A percentile compares a stretch with the other conserved stretches of the same genome.
Conservation (phyloP, 2,329 filamentous ascomycete genomes). For the Cercospora brassicicola region DNA sequence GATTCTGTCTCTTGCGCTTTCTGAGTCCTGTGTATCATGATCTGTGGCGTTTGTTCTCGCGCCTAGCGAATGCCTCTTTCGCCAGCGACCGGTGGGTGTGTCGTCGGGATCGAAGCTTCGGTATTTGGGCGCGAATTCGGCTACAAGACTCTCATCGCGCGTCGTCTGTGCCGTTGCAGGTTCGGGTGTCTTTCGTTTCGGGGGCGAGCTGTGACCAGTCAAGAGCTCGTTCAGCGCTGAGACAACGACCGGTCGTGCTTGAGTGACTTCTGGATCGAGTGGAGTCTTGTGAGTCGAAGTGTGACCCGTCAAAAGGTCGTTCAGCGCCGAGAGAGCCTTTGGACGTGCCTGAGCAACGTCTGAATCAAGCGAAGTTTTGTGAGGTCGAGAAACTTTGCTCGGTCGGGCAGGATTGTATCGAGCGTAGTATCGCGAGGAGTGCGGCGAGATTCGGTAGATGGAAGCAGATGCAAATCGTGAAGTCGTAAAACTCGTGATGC, state of each 20-base stretch:
- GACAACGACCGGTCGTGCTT: not conserved
- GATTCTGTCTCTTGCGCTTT: not conserved
- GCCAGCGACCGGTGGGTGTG: constrained; percentile 18
- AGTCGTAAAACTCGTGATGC: constrained; percentile 26
- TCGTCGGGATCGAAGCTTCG: constrained; percentile 11
- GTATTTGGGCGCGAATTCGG: constrained; percentile 16
- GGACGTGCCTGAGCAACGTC: not conserved
- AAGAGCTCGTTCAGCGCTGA: constrained; percentile 15
- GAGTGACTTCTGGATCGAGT: not conserved
- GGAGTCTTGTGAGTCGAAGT: not conserved
- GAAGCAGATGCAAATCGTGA: constrained; percentile 14
- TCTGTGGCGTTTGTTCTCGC: not conserved
- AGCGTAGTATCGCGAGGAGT: not conserved
- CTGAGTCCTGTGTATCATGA: constrained; percentile 7
- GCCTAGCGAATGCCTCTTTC: constrained; percentile 5
- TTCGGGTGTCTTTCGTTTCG: not conserved
- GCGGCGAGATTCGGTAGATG: not conserved
- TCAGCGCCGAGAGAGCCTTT: not conserved
- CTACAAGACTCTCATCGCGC: constrained; percentile 1
- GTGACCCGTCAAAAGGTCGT: constrained; percentile 17
- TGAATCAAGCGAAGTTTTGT: not conserved
- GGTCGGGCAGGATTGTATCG: not conserved
- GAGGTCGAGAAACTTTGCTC: not conserved
- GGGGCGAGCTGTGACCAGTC: constrained; percentile 7
- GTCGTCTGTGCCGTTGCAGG: not conserved